A percentile compares a stretch with the other conserved stretches of the same genome.
Conservation (phyloP, 805 yeast genomes). For the Ogataea trehalophila region DNA sequence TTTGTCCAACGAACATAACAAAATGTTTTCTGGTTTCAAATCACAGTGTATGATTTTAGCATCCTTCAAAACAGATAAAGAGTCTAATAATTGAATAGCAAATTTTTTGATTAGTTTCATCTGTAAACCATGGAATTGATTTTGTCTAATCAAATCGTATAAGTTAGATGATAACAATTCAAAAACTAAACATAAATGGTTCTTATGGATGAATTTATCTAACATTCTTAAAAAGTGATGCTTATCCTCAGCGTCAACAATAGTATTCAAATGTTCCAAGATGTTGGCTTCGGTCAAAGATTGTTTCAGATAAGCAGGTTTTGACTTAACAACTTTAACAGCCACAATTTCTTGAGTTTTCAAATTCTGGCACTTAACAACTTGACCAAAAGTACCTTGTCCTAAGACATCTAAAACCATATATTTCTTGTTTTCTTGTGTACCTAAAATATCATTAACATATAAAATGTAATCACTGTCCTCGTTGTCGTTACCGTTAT, state of each 20-base stretch:
- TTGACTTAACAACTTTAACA: conserved; percentile 88
- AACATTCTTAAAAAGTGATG: conserved; percentile 73
- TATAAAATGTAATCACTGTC: conserved; percentile 88
- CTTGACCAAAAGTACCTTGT: conserved; percentile 98
- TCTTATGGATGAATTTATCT: conserved; percentile 88
- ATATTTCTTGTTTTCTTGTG: conserved; percentile 79
- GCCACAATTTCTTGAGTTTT: conserved; percentile 84
- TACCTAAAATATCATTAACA: conserved; percentile 90
- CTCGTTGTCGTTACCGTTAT: conserved; percentile 83
- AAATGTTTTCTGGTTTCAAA: conserved; percentile 91
- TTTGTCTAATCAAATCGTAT: conserved; percentile 87
- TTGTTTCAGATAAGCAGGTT: conserved; percentile 87
- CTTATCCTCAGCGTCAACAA: conserved; percentile 62
- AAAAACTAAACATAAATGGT: conserved; percentile 89
- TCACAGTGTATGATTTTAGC: conserved; percentile 92
- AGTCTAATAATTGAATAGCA: conserved; percentile 75
- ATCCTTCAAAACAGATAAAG: conserved; percentile 74
- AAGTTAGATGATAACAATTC: conserved; percentile 84
- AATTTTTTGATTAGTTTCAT: conserved; percentile 75
- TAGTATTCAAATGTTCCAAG: conserved; percentile 72
- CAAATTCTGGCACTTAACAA: conserved; percentile 81
- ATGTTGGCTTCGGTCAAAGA: conserved; percentile 86
- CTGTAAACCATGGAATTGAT: conserved; percentile 86
- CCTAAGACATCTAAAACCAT: conserved; percentile 88
- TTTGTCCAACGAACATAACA: conserved; percentile 71